A percentile compares a stretch with the other conserved stretches of the same genome.
Evolutionary conservation across 73 alveolate species (phyloP).

Genomic region (Tetrahymena malaccensis): DNA sequence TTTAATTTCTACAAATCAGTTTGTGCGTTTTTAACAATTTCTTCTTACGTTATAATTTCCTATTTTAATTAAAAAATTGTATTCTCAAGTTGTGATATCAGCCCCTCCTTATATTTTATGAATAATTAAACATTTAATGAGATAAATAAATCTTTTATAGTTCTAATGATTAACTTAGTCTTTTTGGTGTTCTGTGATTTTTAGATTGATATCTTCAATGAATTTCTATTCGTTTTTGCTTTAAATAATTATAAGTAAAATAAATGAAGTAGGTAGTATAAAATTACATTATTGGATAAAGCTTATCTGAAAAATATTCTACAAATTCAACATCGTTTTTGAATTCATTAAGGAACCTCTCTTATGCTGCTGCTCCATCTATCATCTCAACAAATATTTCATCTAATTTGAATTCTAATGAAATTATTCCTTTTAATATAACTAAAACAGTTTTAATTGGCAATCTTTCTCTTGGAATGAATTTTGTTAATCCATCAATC

Average conservation of each 20-base stretch:
- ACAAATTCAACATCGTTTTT: neutral
- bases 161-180: too few species aligned
- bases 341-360: too few species aligned
- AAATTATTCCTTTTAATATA: neutral
- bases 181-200: neutral
- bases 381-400: neutral
- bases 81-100: too few species aligned
- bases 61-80: too few species aligned
- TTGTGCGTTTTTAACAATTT: too few species aligned
- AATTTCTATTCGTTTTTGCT: neutral
- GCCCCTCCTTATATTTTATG: too few species aligned
- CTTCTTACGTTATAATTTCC: too few species aligned
- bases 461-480: neutral
- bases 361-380: neutral
- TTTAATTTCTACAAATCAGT: too few species aligned
- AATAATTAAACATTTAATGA: too few species aligned
- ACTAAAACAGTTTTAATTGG: too few species aligned
- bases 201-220: neutral
- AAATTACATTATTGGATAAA: neutral
- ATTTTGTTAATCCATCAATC: neutral
- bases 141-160: too few species aligned
- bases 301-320: neutral
- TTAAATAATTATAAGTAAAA: too few species aligned
- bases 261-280: neutral
- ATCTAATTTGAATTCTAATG: neutral